Evolutionary conservation across 1,284 basidiomycete genomes (phyloP).

Genomic region (Lentinula novae-zelandiae): DNA sequence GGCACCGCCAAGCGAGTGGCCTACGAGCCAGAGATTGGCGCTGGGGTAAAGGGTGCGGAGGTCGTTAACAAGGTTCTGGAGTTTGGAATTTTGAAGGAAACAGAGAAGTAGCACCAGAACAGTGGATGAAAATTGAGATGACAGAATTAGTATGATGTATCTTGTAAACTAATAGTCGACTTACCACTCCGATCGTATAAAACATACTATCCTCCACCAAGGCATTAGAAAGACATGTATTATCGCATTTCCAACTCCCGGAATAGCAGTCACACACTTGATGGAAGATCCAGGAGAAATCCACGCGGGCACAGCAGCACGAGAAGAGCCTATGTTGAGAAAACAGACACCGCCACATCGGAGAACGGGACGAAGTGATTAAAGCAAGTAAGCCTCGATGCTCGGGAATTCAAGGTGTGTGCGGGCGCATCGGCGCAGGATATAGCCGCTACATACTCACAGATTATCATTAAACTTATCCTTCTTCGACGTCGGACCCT

Average conservation of each 20-base stretch:
- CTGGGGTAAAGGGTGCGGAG: constrained; percentile 79
- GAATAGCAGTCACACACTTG: constrained; percentile 91
- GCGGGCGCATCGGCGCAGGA: too few relatives aligned
- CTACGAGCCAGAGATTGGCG: constrained; percentile 90
- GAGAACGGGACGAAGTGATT: not conserved
- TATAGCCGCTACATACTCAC: constrained; percentile 16
- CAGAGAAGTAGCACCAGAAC: not conserved
- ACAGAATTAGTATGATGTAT: not conserved
- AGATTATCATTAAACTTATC: constrained; percentile 98
- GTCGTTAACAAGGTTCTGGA: constrained; percentile 75
- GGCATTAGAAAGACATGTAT: constrained; percentile 80
- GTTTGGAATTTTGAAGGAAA: not conserved
- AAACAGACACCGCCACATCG: not conserved
- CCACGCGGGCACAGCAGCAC: constrained; percentile 94
- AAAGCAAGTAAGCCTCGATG: not conserved
- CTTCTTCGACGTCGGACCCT: constrained; percentile 83
- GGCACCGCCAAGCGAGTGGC: constrained; percentile 86
- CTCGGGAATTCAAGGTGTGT: too few relatives aligned
- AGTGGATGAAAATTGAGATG: not conserved
- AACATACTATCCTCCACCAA: constrained; percentile 90
- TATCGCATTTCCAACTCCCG: constrained; percentile 72
- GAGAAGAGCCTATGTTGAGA: constrained; percentile 66
- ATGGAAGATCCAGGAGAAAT: constrained; percentile 78
- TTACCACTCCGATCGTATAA: constrained; percentile 78
- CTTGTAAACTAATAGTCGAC: constrained; percentile 22